Evolutionary conservation across 257 asterid genomes (phyloP).

Genomic region (Capsicum baccatum): DNA sequence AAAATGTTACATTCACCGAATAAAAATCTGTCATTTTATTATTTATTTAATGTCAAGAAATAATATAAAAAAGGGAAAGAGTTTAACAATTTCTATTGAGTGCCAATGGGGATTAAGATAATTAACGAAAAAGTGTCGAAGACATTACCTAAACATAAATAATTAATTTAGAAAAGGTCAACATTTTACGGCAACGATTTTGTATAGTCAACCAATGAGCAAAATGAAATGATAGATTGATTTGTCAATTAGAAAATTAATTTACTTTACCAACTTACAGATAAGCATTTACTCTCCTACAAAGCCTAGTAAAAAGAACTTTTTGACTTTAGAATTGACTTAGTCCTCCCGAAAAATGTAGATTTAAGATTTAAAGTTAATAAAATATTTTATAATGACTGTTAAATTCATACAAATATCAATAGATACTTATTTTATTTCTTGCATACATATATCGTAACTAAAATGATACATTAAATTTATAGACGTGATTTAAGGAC

Average conservation of each 20-base stretch:
- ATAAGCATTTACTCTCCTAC: not conserved
- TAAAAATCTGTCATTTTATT: too few species aligned
- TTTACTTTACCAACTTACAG: not conserved
- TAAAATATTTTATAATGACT: too few species aligned
- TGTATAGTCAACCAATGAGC: not conserved
- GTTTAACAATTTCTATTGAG: not conserved
- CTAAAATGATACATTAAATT: too few species aligned
- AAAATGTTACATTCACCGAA: too few species aligned
- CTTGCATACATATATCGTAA: too few species aligned
- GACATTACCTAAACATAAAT: not conserved
- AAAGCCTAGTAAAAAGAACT: not conserved
- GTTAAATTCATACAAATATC: too few species aligned
- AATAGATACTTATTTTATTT: too few species aligned
- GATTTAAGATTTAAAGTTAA: too few species aligned
- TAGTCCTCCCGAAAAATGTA: not conserved
- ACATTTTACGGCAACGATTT: not conserved
- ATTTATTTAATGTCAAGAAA: not conserved
- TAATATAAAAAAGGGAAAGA: not conserved
- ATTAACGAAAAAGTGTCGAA: not conserved
- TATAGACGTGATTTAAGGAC: too few species aligned
- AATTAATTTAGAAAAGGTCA: not conserved
- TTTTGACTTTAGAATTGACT: not conserved
- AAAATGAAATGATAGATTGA: not conserved
- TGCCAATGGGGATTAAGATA: not conserved
- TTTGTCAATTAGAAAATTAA: slow-evolving; percentile 14